Evolutionary conservation across 2,329 filamentous ascomycete species (phyloP).

Genomic region (Aspergillus neoniger): DNA sequence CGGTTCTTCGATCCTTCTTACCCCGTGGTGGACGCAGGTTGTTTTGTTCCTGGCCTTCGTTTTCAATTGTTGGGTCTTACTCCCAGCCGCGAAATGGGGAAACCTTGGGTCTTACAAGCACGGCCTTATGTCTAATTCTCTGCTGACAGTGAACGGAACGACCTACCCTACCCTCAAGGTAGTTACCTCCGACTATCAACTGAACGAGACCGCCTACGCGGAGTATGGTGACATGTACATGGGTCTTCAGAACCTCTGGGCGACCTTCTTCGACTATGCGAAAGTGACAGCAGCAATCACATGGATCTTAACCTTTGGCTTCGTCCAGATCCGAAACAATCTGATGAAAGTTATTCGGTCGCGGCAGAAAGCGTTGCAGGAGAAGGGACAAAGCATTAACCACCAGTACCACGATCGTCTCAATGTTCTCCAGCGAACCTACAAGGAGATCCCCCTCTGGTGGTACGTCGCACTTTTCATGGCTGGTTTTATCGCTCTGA

Average conservation of each 20-base stretch:
- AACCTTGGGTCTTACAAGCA: conserved; percentile 55
- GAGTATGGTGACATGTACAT: conserved; percentile 59
- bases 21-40: conserved; percentile 62
- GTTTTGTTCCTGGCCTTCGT: conserved; percentile 59
- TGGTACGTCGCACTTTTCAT: conserved; percentile 59
- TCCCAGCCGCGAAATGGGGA: conserved; percentile 62
- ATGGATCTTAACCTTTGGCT: conserved; percentile 62
- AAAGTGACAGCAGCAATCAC: conserved; percentile 60
- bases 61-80: conserved; percentile 59
- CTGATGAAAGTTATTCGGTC: conserved; percentile 48
- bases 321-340: conserved; percentile 49
- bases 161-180: conserved; percentile 48
- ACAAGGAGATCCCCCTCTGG: conserved; percentile 61
- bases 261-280: conserved; percentile 63
- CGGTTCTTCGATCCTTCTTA: conserved; percentile 52
- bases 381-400: conserved; percentile 46
- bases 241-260: conserved; percentile 60
- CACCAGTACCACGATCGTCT: conserved; percentile 61
- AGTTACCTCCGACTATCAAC: conserved; percentile 46
- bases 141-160: conserved; percentile 54
- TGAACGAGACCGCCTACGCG: conserved; percentile 53
- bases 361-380: conserved; percentile 28
- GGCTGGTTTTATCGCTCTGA: conserved; percentile 52
- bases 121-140: conserved; percentile 60
- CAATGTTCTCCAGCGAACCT: conserved; percentile 60